These are phyloP conservation scores for Xanthoconium purpureum DNA, from an alignment of 768 basidiomycete species.

Conservation along the genomic window DNA sequence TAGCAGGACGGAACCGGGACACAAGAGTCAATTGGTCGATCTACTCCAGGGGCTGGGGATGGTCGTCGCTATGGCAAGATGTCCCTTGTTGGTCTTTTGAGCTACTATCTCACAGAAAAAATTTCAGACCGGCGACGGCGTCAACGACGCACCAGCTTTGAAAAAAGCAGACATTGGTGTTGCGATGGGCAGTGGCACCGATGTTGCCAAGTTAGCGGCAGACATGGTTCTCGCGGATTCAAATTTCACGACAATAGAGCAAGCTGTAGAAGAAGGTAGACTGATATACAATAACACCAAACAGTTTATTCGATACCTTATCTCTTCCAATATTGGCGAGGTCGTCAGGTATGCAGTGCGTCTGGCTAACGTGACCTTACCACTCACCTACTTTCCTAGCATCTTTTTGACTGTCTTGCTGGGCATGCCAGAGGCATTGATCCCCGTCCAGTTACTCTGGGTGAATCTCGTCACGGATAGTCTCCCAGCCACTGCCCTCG, in stretches of 20 bases:
- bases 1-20: conserved; percentile 89
- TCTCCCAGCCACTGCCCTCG: conserved; percentile 93
- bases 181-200: conserved; percentile 98
- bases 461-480: conserved; percentile 98
- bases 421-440: conserved; percentile 99
- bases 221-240: conserved; percentile 98
- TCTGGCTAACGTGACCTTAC: not conserved
- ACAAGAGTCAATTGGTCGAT: conserved; percentile 94
- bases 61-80: conserved; percentile 89
- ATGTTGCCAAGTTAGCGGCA: conserved; percentile 95
- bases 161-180: conserved; percentile 98
- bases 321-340: conserved; percentile 96
- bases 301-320: conserved; percentile 99
- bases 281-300: conserved; percentile 99
- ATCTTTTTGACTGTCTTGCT: conserved; percentile 97
- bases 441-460: conserved; percentile 97
- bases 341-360: conserved; percentile 65
- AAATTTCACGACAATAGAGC: conserved; percentile 96
- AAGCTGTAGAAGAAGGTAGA: conserved; percentile 95
- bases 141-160: conserved; percentile 96
- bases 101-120: conserved; percentile 6
- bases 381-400: conserved; percentile 34
- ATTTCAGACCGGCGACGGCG: conserved; percentile 87
- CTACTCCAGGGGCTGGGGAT: conserved; percentile 86
- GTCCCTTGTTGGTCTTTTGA: conserved; percentile 7